A percentile compares a stretch with the other conserved stretches of the same genome.
Conservation (phyloP, 768 basidiomycete genomes). For the Mycena leptocephala region DNA sequence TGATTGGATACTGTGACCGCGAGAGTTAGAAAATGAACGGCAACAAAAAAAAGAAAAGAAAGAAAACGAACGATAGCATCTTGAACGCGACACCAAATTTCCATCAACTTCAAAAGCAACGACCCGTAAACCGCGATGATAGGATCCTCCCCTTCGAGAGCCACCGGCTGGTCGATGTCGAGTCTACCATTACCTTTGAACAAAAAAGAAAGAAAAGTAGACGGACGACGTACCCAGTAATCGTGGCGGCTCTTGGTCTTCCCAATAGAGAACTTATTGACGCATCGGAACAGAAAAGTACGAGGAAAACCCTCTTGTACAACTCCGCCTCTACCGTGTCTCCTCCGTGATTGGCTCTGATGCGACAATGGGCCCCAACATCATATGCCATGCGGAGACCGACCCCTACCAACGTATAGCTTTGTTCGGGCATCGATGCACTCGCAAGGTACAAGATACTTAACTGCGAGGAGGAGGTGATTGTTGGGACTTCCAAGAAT, state of each 20-base stretch:
- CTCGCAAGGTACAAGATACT: constrained; percentile 53
- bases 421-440: constrained; percentile 42
- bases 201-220: not conserved
- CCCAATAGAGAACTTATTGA: constrained; percentile 54
- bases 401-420: constrained; percentile 54
- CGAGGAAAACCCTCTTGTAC: constrained; percentile 64
- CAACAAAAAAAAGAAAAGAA: not conserved
- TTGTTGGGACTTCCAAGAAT: constrained; percentile 36
- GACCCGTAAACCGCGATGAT: constrained; percentile 59
- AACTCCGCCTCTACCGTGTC: constrained; percentile 61
- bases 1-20: constrained; percentile 55
- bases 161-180: constrained; percentile 65
- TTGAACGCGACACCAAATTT: constrained; percentile 59
- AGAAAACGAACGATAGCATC: constrained; percentile 58
- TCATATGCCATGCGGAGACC: constrained; percentile 58
- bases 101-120: constrained; percentile 60
- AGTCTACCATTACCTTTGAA: constrained; percentile 50
- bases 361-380: constrained; percentile 61
- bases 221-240: constrained; percentile 61
- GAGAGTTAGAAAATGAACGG: not conserved
- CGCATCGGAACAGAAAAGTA: constrained; percentile 38
- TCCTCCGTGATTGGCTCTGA: constrained; percentile 45
- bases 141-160: constrained; percentile 72
- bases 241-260: constrained; percentile 66
- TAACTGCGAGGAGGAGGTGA: constrained; percentile 44